Evolutionary conservation across 306 rosid genomes (phyloP).

Genomic region (Vigna nakashimae): DNA sequence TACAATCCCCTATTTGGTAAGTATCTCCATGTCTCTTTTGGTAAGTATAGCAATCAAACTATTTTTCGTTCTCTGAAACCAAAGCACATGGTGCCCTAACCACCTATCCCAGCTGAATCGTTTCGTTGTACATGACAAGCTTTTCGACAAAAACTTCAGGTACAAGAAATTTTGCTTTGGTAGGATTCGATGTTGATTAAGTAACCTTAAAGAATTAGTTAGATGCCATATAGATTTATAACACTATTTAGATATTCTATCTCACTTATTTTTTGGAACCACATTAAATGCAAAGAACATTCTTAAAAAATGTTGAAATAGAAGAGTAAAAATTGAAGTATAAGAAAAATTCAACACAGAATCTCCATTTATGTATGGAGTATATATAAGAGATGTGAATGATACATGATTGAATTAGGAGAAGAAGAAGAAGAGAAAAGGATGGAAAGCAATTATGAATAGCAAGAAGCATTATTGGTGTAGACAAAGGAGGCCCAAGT

Average conservation of each 20-base stretch:
- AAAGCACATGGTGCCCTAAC: conserved; percentile 21
- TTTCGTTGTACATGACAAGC: not conserved
- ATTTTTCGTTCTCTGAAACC: not conserved
- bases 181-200: conserved; percentile 28
- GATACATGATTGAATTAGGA: conserved; percentile 44
- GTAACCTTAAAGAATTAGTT: conserved; percentile 10
- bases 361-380: no score
- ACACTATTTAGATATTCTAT: no score
- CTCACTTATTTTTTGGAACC: no score
- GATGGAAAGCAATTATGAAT: conserved; percentile 37
- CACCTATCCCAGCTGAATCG: not conserved
- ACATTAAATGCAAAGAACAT: no score
- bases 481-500: conserved; percentile 48
- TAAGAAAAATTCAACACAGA: no score
- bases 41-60: not conserved
- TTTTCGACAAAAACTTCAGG: not conserved
- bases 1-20: no score
- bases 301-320: no score
- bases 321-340: no score
- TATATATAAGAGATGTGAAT: not conserved
- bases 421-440: conserved; percentile 12
- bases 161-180: conserved; percentile 4
- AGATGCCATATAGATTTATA: not conserved
- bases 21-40: no score
- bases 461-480: conserved; percentile 40